Base-by-base conservation (phyloP, 2,329 filamentous ascomycete species). In the Colletotrichum sojae region DNA sequence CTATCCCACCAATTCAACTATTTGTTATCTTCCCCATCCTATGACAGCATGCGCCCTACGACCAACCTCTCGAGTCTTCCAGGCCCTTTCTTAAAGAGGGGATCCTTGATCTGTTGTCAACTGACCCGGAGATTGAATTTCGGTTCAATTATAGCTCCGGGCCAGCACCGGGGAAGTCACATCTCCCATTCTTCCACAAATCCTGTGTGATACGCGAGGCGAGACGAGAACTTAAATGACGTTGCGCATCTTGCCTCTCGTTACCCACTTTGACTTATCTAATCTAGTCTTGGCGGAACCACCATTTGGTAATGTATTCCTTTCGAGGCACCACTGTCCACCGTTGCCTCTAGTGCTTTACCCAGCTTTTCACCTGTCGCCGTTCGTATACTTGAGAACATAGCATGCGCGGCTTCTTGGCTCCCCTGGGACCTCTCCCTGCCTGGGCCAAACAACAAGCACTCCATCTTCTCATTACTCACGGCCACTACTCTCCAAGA, bases 271-370 rank as follows among this genome's bases (percentile, higher is more conserved):
- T 69, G 40, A 15, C 40, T 36, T 69, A 69, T 67, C 62, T 69
- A 69, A 69, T 61, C 55, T 67, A 20, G 48, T 60, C 45, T 69
- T 69, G 67, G 63, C 62, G 27, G 49, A 25, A 54, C 62, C 67
- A 67, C 56, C 45, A 55, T 66, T 60, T 18, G 49, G 49, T 69
- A 69, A 69, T 69, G 43, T 40, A 48, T 54, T 59, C 39, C 49
- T 22, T 45, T 48, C 20, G 45, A 59, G 25, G 27, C 61, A 36
- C 53, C 16, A 58, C n/a, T 65, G n/a, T 36, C 54, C 48, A 36
- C 43, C 54, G 40, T 65, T 48, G 49, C 48, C 48, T 65, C 52
- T 48, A 27, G 16, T 65, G 57, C 65, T 52, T 64, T 39, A 46
- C 22, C 46, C 65, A 68, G 61, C 31, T 36, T 36, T 10, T 36